Percentiles rank a stretch among this genome's conserved stretches.
Evolutionary conservation across 2,329 filamentous ascomycete genomes (phyloP).

Genomic region (Trichoderma oligosporum): DNA sequence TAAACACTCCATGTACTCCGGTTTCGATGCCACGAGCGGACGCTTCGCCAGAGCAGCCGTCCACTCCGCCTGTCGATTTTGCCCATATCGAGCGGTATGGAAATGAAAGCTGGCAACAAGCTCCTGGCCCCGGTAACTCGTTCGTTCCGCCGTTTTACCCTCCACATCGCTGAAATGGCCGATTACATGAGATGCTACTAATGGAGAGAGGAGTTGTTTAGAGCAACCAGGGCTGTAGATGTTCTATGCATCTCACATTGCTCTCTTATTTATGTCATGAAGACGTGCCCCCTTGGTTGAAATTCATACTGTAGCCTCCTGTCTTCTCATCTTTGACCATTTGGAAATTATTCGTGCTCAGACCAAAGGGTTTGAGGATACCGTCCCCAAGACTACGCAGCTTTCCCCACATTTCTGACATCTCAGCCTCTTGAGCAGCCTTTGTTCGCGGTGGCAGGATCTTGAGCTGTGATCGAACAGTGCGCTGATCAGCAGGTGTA

Average conservation of each 20-base stretch:
- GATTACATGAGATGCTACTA: too few relatives aligned
- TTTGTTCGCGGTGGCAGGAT: constrained; percentile 66
- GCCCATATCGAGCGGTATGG: not conserved
- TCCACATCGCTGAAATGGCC: not conserved
- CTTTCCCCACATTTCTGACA: constrained; percentile 97
- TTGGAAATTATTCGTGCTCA: constrained; percentile 92
- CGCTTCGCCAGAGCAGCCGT: not conserved
- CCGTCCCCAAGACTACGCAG: constrained; percentile 89
- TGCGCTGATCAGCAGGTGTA: constrained; percentile 60
- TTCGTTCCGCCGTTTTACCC: not conserved
- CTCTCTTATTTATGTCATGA: not conserved
- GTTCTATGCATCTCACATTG: too few relatives aligned
- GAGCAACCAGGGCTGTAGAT: too few relatives aligned
- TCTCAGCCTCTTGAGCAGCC: constrained; percentile 78
- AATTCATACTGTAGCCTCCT: constrained; percentile 93
- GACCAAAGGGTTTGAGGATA: constrained; percentile 84
- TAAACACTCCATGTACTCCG: not conserved
- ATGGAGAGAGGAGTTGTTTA: too few relatives aligned
- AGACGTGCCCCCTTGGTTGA: constrained; percentile 44
- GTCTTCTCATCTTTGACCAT: constrained; percentile 87
- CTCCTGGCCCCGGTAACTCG: not conserved
- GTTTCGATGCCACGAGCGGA: not conserved
- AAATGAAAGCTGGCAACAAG: not conserved
- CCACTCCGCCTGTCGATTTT: not conserved
- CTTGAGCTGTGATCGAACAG: constrained; percentile 63